Percentiles rank a stretch among this genome's conserved stretches.
phyloP scores from a whole-genome alignment of 345 rosid species.

The Citrus mangshanensis region DNA sequence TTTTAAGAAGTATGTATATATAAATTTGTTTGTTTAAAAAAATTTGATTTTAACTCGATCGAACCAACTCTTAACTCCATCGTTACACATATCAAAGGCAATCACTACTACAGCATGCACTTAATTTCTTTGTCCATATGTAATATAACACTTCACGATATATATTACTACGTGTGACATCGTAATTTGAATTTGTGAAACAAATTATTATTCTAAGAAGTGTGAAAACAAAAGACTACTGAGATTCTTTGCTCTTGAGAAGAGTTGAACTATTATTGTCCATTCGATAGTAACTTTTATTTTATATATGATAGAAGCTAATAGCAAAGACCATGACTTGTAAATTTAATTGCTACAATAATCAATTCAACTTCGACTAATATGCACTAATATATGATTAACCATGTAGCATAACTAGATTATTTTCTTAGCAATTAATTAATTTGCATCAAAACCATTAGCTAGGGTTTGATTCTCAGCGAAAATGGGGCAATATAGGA shows the following conservation, averaged over 20 bases:
- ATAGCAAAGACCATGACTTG: too few species aligned
- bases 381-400: background rate
- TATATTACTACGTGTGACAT: background rate
- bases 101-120: background rate
- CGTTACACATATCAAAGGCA: background rate
- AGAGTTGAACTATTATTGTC: background rate
- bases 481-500: slow-evolving; percentile 19
- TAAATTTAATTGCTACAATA: background rate
- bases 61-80: background rate
- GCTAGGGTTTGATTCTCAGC: background rate
- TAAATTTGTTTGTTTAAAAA: background rate
- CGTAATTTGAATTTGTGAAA: too few species aligned
- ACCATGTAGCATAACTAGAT: background rate
- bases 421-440: background rate
- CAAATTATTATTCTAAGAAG: background rate
- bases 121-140: background rate
- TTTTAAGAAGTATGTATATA: background rate
- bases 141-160: background rate
- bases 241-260: background rate
- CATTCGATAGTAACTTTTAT: background rate
- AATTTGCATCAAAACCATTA: background rate
- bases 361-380: background rate
- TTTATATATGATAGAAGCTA: too few species aligned
- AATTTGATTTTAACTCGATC: background rate
- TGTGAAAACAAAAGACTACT: background rate